A percentile compares a stretch with the other conserved stretches of the same genome.
phyloP scores from a whole-genome alignment of 2,329 filamentous ascomycete genomes.

The Colletotrichum sp. region DNA sequence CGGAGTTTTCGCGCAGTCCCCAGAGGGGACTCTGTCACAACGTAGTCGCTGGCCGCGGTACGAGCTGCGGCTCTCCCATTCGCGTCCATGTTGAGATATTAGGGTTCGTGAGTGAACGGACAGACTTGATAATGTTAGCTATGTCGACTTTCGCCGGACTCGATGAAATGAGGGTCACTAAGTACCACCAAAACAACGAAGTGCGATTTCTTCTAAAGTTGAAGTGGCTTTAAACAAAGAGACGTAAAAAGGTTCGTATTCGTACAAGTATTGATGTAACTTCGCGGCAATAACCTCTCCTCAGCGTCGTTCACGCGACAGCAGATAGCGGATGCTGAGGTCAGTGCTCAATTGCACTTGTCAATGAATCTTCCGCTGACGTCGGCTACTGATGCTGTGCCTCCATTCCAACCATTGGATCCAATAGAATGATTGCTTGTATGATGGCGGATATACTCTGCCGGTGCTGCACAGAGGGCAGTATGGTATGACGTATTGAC shows the following conservation, averaged over 20 bases:
- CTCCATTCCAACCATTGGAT: background rate
- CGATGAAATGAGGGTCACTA: rapidly evolving
- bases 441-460: background rate
- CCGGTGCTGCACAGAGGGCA: background rate
- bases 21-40: background rate
- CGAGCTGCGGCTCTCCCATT: background rate
- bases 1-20: background rate
- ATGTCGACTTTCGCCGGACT: background rate
- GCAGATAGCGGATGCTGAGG: background rate
- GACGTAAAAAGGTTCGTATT: background rate
- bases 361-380: background rate
- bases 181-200: background rate
- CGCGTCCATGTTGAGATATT: background rate
- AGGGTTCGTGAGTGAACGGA: background rate
- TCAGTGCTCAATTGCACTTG: background rate
- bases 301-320: background rate
- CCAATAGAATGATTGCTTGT: background rate
- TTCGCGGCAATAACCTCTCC: background rate
- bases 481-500: background rate
- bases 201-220: background rate
- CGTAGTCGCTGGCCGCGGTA: background rate
- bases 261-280: background rate
- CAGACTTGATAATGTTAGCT: background rate
- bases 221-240: background rate
- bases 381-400: background rate